Evolutionary conservation across 495 filamentous ascomycete genomes (phyloP).

Genomic region (Pseudomonodictys pantanalensis): DNA sequence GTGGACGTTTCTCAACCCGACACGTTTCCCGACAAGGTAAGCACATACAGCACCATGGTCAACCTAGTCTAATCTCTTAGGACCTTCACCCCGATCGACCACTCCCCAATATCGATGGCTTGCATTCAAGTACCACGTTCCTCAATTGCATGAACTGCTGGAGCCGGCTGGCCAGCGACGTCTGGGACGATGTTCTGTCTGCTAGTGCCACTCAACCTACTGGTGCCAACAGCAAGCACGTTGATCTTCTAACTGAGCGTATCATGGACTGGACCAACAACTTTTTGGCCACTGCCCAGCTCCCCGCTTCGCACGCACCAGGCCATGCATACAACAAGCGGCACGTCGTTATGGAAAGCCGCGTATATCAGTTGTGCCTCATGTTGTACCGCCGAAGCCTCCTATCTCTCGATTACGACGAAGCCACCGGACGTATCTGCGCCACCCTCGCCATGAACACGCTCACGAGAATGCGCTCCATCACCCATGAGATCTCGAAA

Average conservation of each 20-base stretch:
- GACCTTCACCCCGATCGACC: conserved; percentile 10
- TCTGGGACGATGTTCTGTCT: conserved; percentile 23
- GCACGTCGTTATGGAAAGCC: conserved; percentile 13
- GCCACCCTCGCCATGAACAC: conserved; percentile 23
- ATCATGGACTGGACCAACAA: conserved; percentile 13
- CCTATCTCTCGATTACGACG: conserved; percentile 11
- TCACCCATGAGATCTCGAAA: neutral
- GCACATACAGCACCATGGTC: neutral
- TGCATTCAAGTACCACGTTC: conserved; percentile 1
- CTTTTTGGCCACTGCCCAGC: neutral
- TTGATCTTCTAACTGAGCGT: conserved; percentile 8
- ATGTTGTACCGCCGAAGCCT: conserved; percentile 7
- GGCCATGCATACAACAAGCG: conserved; percentile 2
- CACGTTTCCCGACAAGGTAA: conserved; percentile 12
- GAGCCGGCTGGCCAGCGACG: conserved; percentile 12
- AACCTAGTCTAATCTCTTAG: neutral
- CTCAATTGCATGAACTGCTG: conserved; percentile 17
- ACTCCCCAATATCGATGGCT: conserved; percentile 4
- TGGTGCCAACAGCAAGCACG: conserved; percentile 2
- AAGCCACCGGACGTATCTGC: conserved; percentile 7
- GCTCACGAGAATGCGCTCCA: conserved; percentile 1
- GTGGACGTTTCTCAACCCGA: conserved; percentile 18
- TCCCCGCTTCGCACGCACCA: neutral
- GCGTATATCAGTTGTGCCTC: conserved; percentile 12
- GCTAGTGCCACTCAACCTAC: neutral